Conservation (phyloP, 352 stramenopile genomes). For the Elongisporangium prolatum region DNA sequence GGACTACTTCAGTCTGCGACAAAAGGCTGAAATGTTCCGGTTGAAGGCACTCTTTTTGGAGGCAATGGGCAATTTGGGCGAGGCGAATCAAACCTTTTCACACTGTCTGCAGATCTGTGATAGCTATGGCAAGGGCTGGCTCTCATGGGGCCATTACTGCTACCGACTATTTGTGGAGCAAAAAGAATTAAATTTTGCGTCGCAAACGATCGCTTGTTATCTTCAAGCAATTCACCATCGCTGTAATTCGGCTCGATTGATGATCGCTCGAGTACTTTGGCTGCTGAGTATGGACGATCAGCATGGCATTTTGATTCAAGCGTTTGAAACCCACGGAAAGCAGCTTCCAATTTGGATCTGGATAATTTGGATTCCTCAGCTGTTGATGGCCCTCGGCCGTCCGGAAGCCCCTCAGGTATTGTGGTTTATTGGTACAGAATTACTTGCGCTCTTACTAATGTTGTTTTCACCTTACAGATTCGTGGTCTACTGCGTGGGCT, state of each 20-base stretch:
- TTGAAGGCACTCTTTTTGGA: constrained; percentile 90
- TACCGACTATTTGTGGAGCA: constrained; percentile 79
- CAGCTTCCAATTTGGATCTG: constrained; percentile 97
- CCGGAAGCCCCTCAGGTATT: constrained; percentile 78
- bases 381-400: constrained; percentile 94
- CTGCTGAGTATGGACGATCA: constrained; percentile 88
- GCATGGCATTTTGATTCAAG: constrained; percentile 61
- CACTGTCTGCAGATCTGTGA: constrained; percentile 90
- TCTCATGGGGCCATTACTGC: constrained; percentile 93
- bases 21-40: constrained; percentile 92
- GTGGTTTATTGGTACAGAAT: background rate
- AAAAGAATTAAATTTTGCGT: constrained; percentile 72
- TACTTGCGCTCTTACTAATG: background rate
- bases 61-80: constrained; percentile 60
- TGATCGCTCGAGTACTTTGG: constrained; percentile 90
- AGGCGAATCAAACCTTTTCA: constrained; percentile 91
- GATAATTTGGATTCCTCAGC: constrained; percentile 98
- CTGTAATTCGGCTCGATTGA: constrained; percentile 82
- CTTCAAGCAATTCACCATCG: constrained; percentile 91
- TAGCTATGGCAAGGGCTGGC: constrained; percentile 92
- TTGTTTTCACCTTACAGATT: constrained; percentile 33
- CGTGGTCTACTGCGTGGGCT: constrained; percentile 73
- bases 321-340: constrained; percentile 93
- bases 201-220: constrained; percentile 92
- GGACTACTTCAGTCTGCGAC: constrained; percentile 89